A percentile compares a stretch with the other conserved stretches of the same genome.
These are phyloP conservation scores for Tetramitus jugosus DNA, from an alignment of 208 protist genomes.

Conservation along the genomic window DNA sequence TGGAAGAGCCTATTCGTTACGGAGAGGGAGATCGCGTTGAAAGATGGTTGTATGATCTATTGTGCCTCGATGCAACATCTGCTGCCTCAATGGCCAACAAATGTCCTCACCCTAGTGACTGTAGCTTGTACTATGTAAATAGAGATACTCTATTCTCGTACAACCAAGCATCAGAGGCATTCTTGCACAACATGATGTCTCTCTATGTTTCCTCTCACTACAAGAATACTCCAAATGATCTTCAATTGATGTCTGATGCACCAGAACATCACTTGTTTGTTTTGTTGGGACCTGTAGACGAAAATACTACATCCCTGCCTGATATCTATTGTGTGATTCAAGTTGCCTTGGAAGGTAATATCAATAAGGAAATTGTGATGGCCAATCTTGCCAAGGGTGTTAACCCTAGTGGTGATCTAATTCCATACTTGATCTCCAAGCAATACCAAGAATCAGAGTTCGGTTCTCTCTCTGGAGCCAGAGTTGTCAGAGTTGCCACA, in stretches of 20 bases:
- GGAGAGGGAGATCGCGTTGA: conserved; percentile 85
- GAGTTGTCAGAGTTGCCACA: conserved; percentile 96
- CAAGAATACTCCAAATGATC: conserved; percentile 99
- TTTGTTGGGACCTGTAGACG: conserved; percentile 64
- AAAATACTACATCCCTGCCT: conserved; percentile 55
- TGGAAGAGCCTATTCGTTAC: conserved; percentile 97
- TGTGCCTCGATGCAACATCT: conserved; percentile 91
- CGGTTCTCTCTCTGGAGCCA: conserved; percentile 30
- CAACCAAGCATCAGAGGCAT: conserved; percentile 64
- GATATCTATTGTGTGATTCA: conserved; percentile 96
- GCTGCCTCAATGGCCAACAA: conserved; percentile 46
- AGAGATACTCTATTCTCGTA: conserved; percentile 98
- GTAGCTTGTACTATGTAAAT: conserved; percentile 95
- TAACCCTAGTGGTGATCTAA: conserved; percentile 92
- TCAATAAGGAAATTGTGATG: conserved; percentile 73
- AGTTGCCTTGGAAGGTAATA: conserved; percentile 87
- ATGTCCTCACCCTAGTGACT: conserved; percentile 82
- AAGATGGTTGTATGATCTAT: conserved; percentile 92
- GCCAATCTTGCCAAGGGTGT: conserved; percentile 70
- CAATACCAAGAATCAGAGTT: conserved; percentile 84
- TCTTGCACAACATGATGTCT: conserved; percentile 68
- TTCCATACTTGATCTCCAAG: conserved; percentile 97
- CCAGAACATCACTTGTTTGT: conserved; percentile 97
- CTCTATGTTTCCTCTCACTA: conserved; percentile 94
- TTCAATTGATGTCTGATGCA: conserved; percentile 97